Base-by-base conservation (phyloP, 768 basidiomycete species). In the Exidia glandulosa region DNA sequence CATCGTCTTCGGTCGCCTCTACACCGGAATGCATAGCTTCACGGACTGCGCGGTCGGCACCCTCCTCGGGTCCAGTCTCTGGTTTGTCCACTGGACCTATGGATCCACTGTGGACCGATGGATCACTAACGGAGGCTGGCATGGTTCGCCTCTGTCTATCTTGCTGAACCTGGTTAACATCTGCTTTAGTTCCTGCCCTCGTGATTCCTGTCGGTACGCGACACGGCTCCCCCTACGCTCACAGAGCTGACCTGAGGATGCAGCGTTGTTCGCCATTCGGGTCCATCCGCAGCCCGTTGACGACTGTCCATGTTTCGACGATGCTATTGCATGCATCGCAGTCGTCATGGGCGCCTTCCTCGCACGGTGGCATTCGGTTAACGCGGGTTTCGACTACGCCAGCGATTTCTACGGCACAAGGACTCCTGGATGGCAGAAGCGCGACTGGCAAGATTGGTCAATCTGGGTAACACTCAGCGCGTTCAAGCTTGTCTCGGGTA, bases 221-320 rank as follows among this genome's bases (percentile, higher is more conserved):
- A 27, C n/a, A 16, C 30, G 45, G 41, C 48, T 45, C 27, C 57
- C 29, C 14, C 64, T 76, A 83, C 87, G 6, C 67, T 81, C 36
- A 78, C 79, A 10, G 84, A 47, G 76, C 87, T 30, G 31, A 47
- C 14, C 79, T 84, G 0, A 62, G 16, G 6, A 6, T 13, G 36
- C 88, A n/a, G 83, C 81, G 60, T 73, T 92, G 14, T 74, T 89
- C 3, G 73, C 88, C 23, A 86, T 94, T n/a, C 87, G 93, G 67
- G 84, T 89, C 62, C 92, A 94, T 67, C 93, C 94, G 0, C 88
- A 94, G 64, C 95, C 95, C 0, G 89, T 95, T 9, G 94, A 98
- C 60, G 92, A 95, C 66, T 97, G 95, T 65, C 95, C 95, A 2
- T 97, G 95, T 72, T 99, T 96, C 71, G 95, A 96, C 68, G 95